Evolutionary conservation across 2,329 filamentous ascomycete species (phyloP), one percentile per base, ranked within the genome.

Genomic region (Pyricularia sp.): DNA sequence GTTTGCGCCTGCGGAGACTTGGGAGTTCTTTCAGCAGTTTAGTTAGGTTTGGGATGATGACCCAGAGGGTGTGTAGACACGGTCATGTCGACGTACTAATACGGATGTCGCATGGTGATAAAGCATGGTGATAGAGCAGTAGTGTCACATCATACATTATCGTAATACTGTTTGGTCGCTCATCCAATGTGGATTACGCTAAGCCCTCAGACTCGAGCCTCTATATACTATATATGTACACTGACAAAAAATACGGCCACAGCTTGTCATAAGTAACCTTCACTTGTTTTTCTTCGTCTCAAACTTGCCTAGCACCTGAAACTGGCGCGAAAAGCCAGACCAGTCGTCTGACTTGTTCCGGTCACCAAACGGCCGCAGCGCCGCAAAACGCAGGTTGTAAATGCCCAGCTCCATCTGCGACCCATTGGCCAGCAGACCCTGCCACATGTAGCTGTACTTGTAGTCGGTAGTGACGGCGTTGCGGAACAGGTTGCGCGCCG

Each of bases 331-430:
- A 16, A 12, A 62, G n/a, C 44, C 62, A 55, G 57, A 44, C 66
- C 65, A 67, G 61, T 61, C 62, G 62, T 64, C 62, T 3, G 62
- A 40, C 16, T 64, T 49, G 6, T 22, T 40, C 26, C 40, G 67
- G 63, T 66, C 63, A 28, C 55, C 63, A 62, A 67, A 66, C 2
- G 66, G 66, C 55, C 10, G 4, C 16, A 67, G 62, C 4, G 33
- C 60, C 2, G 60, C 62, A 55, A 67, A 30, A 31, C 33, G 33
- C 33, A 35, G 3, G 12, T 16, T 16, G 33, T 35, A 35, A 3
- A 1, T 44, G 72, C 73, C n/a, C 73, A 73, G 40, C 73, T 70
- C 33, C 73, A 70, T 57, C 69, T 68, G 66, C 73, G 78, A 33
- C 71, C 75, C 67, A 60, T 69, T 67, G 60, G 63, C 67, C 24